Evolutionary conservation across 768 basidiomycete species (phyloP).

Genomic region (Collybia sp.): DNA sequence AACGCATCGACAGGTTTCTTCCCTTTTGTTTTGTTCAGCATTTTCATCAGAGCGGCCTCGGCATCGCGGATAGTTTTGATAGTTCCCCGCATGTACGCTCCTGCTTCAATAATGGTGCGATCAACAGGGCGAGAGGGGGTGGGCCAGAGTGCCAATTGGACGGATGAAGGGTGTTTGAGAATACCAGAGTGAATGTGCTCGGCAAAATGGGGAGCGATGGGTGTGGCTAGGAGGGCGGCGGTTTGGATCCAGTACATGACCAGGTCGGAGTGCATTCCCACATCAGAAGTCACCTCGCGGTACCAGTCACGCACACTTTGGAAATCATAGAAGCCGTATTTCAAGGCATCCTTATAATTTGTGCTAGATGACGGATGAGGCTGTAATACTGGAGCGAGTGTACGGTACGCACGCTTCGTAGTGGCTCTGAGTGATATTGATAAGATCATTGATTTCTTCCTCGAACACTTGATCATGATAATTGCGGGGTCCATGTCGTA

Average conservation of each 20-base stretch:
- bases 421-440: slow-evolving; percentile 74
- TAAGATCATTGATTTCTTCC: slow-evolving; percentile 84
- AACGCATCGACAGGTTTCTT: slow-evolving; percentile 42
- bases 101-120: slow-evolving; percentile 62
- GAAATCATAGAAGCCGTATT: slow-evolving; percentile 94
- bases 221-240: slow-evolving; percentile 76
- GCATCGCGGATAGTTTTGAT: slow-evolving; percentile 90
- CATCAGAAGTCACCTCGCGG: slow-evolving; percentile 83
- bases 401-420: slow-evolving; percentile 70
- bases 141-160: slow-evolving; percentile 87
- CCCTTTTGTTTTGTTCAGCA: slow-evolving; percentile 72
- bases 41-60: slow-evolving; percentile 74
- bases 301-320: slow-evolving; percentile 94
- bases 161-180: slow-evolving; percentile 66
- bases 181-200: slow-evolving; percentile 85
- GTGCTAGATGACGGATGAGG: slow-evolving; percentile 45
- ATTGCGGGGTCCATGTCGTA: slow-evolving; percentile 71
- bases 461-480: slow-evolving; percentile 91
- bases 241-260: slow-evolving; percentile 80
- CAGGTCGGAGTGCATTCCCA: slow-evolving; percentile 90
- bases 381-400: neutral
- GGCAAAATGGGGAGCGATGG: slow-evolving; percentile 90
- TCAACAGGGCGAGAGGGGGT: slow-evolving; percentile 57
- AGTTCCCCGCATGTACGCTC: slow-evolving; percentile 84
- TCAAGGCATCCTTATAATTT: slow-evolving; percentile 93